These are phyloP conservation scores for Vicia faba DNA, from an alignment of 306 rosid genomes.

Conservation along the genomic window DNA sequence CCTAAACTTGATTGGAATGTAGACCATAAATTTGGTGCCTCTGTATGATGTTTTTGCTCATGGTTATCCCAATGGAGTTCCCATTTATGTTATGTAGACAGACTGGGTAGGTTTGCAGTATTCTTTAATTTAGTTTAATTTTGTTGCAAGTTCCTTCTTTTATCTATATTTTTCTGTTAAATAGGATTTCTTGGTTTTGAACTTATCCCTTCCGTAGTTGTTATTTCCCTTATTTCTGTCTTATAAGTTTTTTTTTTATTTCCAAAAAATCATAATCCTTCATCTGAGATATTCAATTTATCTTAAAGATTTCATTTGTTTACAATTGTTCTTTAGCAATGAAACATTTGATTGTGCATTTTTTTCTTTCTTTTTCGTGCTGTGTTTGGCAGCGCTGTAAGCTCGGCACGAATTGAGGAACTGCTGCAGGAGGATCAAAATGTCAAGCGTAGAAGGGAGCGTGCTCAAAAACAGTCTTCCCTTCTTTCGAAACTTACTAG, in stretches of 20 bases:
- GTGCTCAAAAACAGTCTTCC: conserved; percentile 59
- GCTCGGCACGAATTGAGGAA: conserved; percentile 58
- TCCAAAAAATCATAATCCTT: background rate
- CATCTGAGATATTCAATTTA: conserved; percentile 30
- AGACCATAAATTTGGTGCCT: conserved; percentile 6
- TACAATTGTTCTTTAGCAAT: conserved; percentile 16
- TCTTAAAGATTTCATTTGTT: conserved; percentile 3
- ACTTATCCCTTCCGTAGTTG: conserved; percentile 1
- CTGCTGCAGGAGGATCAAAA: conserved; percentile 54
- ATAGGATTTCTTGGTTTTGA: conserved; percentile 30
- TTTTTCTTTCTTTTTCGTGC: conserved; percentile 4
- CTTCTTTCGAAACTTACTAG: conserved; percentile 56
- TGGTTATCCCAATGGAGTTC: conserved; percentile 15
- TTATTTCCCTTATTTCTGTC: conserved; percentile 21
- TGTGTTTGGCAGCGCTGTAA: conserved; percentile 50
- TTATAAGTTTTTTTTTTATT: background rate
- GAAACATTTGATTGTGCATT: conserved; percentile 16
- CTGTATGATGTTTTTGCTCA: background rate
- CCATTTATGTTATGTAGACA: conserved; percentile 28
- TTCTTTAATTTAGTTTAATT: background rate
- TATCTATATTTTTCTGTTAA: conserved; percentile 3
- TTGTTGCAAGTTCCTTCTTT: background rate
- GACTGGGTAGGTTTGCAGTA: conserved; percentile 20
- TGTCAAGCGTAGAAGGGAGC: conserved; percentile 53
- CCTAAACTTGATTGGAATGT: background rate